Evolutionary conservation across 805 yeast genomes (phyloP), one percentile per base, ranked within the genome.

Genomic region (Candida schatavii): DNA sequence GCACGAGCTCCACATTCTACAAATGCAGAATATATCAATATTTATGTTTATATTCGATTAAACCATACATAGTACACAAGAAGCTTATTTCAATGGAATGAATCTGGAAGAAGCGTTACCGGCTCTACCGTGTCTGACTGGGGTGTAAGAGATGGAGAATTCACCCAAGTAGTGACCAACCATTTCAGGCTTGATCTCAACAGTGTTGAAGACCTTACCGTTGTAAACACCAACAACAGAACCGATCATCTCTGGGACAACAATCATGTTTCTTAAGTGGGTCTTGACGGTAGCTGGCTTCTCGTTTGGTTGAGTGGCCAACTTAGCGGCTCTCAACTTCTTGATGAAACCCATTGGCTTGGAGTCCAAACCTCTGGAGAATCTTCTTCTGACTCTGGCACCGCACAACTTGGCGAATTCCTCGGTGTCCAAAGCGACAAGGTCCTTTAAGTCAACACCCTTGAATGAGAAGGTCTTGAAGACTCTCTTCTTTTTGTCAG

Each of bases 81-180:
- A 36, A 36, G 51, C 62, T 64, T 70, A 70, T 61, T 64, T 66
- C 63, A 70, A 68, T 73, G 90, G 89, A 68, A 82, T 81, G 83
- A 84, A 84, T 74, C 86, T 75, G 74, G 74, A 76, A 67, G 74
- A 85, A 75, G 75, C 85, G 78, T 78, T 77, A 83, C 90, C 95
- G 65, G 95, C 90, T 81, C 93, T 85, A 85, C 97, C 97, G 83
- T 95, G 99, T 83, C 95, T 88, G 73, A 91, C 97, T 72, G 99
- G 99, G 75, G 96, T 87, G 83, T 93, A 93, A 65, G 99, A 81
- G 78, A 93, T 93, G 68, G 99, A 91, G 88, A 93, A 93, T 82
- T 93, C 99, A 80, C 97, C 99, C 67, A 93, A 87, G 95, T 93
- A 93, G 86, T 91, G 97, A 73, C 99, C 98, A 72, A 91, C 90